Percentiles rank a stretch among this genome's conserved stretches.
Conservation (phyloP, 352 stramenopile genomes). For the Bremia lactucae region DNA sequence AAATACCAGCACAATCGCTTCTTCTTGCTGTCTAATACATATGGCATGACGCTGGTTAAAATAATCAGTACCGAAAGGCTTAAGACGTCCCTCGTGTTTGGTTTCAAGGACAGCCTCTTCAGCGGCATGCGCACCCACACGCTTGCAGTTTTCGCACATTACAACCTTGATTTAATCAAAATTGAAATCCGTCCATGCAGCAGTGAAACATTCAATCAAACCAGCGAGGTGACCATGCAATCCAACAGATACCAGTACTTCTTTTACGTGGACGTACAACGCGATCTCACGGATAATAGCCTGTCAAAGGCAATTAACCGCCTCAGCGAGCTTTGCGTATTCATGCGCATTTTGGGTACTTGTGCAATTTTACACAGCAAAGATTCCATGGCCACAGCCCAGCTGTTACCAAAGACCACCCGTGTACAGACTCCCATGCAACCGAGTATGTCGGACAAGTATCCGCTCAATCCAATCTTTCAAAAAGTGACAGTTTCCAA, state of each 20-base stretch:
- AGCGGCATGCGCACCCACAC: conserved; percentile 51
- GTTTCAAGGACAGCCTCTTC: conserved; percentile 48
- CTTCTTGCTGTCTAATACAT: conserved; percentile 65
- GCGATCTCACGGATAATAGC: conserved; percentile 47
- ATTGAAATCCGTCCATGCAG: conserved; percentile 70
- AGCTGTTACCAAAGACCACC: conserved; percentile 8
- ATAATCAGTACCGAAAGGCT: conserved; percentile 31
- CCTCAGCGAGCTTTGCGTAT: too few relatives aligned
- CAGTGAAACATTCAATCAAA: conserved; percentile 35
- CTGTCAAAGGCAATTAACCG: too few relatives aligned
- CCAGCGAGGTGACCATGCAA: conserved; percentile 13
- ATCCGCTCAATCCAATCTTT: conserved; percentile 73
- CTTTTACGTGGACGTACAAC: conserved; percentile 67
- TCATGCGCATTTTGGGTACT: conserved; percentile 78
- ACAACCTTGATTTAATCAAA: conserved; percentile 58
- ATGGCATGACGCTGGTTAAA: conserved; percentile 24
- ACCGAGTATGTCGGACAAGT: conserved; percentile 42
- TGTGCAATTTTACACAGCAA: conserved; percentile 35
- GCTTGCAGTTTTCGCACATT: conserved; percentile 46
- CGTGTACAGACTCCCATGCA: conserved; percentile 12
- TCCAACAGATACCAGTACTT: conserved; percentile 61
- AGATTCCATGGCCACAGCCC: conserved; percentile 1
- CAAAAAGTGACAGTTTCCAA: conserved; percentile 79
- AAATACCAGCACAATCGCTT: conserved; percentile 85
- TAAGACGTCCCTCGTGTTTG: conserved; percentile 70